Evolutionary conservation across 2,329 filamentous ascomycete genomes (phyloP), one percentile per base, ranked within the genome.

Genomic region (Tothia fuscella): DNA sequence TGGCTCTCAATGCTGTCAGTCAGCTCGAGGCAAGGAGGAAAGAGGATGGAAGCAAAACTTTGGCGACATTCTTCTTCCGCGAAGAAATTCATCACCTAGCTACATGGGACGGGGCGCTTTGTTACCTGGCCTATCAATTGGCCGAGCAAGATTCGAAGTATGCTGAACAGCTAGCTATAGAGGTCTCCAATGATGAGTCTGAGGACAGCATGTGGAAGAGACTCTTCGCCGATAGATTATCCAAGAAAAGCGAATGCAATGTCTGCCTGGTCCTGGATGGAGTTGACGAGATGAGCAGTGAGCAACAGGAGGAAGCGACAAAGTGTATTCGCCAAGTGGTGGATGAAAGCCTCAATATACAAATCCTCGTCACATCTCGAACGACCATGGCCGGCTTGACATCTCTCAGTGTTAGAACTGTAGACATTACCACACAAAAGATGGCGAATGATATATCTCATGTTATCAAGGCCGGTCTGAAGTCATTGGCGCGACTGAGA

Each of bases 51-150:
- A 17, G 53, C 50, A 46, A 46, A 14, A 55, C 51, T 0, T 55
- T 50, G 7, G 52, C 52, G 0, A 45, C 47, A 3, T 61, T 57
- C 37, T 61, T 58, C 37, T 61, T 59, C 25, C 51, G 56, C 0
- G 56, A 59, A 30, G 55, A 56, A 14, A 39, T 51, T 3, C 31
- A 46, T 5, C 49, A 46, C 20, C 32, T 53, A 5, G 45, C 38
- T 0, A 22, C 28, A 0, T 48, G 58, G 2, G 2, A 47, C 2
- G 47, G 43, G 5, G 53, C 47, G 1, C 9, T 60, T 0, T 28
- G 49, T 6, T 51, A 48, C 0, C 32, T 54, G 10, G 43, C 55
- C 13, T 51, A 52, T 3, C 56, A 56, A 6, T 46, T 58, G 2
- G 52, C 50, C 0, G 53, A 56, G 12, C 47, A 53, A 14, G 55